These are phyloP conservation scores for Suillus decipiens DNA, from an alignment of 768 basidiomycete species.

Conservation along the genomic window DNA sequence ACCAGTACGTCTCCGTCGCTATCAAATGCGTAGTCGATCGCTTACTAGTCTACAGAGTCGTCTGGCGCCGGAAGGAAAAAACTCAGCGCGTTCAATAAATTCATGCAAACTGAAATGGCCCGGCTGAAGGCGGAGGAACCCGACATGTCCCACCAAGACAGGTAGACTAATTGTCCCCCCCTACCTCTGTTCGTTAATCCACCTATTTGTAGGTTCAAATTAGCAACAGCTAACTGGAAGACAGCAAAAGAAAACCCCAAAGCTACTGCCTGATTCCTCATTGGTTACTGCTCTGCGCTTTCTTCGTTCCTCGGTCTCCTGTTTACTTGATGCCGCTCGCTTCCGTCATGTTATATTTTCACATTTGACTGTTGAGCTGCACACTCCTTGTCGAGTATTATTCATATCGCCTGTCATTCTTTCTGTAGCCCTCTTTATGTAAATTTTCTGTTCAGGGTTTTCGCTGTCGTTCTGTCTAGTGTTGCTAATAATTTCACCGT, in stretches of 20 bases:
- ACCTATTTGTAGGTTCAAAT: slow-evolving; percentile 55
- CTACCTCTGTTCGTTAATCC: slow-evolving; percentile 2
- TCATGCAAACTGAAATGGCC: slow-evolving; percentile 78
- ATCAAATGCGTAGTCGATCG: slow-evolving; percentile 21
- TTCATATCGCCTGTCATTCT: slow-evolving; percentile 36
- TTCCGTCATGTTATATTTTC: not conserved
- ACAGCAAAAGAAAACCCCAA: slow-evolving; percentile 68
- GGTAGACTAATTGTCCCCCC: slow-evolving; percentile 44
- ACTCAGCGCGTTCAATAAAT: slow-evolving; percentile 77
- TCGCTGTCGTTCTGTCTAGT: slow-evolving; percentile 9
- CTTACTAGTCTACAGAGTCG: slow-evolving; percentile 46
- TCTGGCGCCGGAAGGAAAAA: slow-evolving; percentile 55
- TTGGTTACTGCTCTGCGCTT: slow-evolving; percentile 10
- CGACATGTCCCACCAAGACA: slow-evolving; percentile 69
- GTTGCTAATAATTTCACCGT: slow-evolving; percentile 15
- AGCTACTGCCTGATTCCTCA: slow-evolving; percentile 26
- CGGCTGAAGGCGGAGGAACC: slow-evolving; percentile 78
- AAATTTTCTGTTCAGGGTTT: slow-evolving; percentile 13
- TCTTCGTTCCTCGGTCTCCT: slow-evolving; percentile 15
- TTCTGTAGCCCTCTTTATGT: slow-evolving; percentile 21
- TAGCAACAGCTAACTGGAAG: slow-evolving; percentile 79
- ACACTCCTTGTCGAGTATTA: slow-evolving; percentile 22
- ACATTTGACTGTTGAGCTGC: slow-evolving; percentile 20
- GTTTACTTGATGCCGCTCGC: slow-evolving; percentile 7
- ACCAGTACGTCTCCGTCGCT: slow-evolving; percentile 40